These are phyloP conservation scores for Caloboletus firmus DNA, from an alignment of 1,284 basidiomycete genomes.

Conservation along the genomic window DNA sequence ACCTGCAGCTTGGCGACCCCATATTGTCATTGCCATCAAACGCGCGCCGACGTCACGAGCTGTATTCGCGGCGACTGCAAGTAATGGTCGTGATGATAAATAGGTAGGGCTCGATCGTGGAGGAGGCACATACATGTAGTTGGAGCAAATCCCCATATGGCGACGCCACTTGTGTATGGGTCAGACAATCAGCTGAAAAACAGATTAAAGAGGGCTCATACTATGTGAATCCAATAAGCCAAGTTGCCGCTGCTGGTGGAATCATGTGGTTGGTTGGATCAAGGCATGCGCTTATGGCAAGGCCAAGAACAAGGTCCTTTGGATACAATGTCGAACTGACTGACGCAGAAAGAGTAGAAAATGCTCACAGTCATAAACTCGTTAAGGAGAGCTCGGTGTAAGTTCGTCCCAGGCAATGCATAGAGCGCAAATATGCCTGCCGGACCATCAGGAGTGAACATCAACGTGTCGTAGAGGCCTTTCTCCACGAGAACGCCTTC, in stretches of 20 bases:
- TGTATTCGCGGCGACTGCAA: slow-evolving; percentile 57
- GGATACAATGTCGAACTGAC: slow-evolving; percentile 1
- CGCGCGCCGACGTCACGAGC: slow-evolving; percentile 68
- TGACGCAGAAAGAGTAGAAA: neutral
- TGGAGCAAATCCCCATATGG: slow-evolving; percentile 59
- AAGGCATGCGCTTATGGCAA: slow-evolving; percentile 54
- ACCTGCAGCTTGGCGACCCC: slow-evolving; percentile 52
- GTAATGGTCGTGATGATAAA: neutral
- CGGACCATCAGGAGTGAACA: slow-evolving; percentile 58
- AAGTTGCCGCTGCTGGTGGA: slow-evolving; percentile 50
- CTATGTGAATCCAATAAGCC: slow-evolving; percentile 55
- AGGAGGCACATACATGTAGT: slow-evolving; percentile 41
- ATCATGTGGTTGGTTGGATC: slow-evolving; percentile 62
- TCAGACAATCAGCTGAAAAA: slow-evolving; percentile 5
- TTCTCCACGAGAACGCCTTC: slow-evolving; percentile 43
- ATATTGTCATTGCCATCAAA: slow-evolving; percentile 55
- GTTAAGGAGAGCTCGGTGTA: slow-evolving; percentile 57
- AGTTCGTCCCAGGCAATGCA: slow-evolving; percentile 45
- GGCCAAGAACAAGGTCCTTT: slow-evolving; percentile 64
- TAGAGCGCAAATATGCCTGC: slow-evolving; percentile 62
- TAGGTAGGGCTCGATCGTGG: neutral
- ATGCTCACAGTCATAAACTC: slow-evolving; percentile 59
- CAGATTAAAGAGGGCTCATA: slow-evolving; percentile 11
- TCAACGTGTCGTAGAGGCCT: slow-evolving; percentile 40
- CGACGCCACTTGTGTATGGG: slow-evolving; percentile 40